Conservation (phyloP, 2,329 filamentous ascomycete species). For the Pyrenophora tritici-repentis region DNA sequence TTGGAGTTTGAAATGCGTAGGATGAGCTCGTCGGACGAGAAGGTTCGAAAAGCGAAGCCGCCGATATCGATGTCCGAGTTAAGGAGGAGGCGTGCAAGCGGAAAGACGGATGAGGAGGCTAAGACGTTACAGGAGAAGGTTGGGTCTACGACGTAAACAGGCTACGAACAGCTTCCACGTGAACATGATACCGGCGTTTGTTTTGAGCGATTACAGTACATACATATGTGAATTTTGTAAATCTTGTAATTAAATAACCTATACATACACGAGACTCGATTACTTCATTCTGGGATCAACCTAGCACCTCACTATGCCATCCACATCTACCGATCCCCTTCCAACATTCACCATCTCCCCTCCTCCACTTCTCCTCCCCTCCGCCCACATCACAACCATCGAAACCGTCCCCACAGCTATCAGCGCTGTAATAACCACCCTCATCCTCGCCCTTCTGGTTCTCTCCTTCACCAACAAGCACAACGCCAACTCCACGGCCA, state of each 20-base stretch:
- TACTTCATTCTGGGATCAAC: too few species aligned
- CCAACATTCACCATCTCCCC: conserved; percentile 8
- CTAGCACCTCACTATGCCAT: background rate
- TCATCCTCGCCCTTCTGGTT: conserved; percentile 1
- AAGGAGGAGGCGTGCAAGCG: conserved; percentile 3
- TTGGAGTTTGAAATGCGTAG: conserved; percentile 53
- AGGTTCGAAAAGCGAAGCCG: conserved; percentile 28
- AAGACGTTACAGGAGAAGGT: conserved; percentile 15
- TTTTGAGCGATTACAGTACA: background rate
- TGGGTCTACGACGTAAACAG: conserved; percentile 10
- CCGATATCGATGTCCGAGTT: conserved; percentile 43
- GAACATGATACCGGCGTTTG: background rate
- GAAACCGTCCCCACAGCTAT: conserved; percentile 8
- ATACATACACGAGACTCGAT: too few species aligned
- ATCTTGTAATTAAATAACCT: too few species aligned
- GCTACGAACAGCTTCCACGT: background rate
- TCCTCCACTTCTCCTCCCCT: conserved; percentile 3
- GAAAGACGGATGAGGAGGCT: conserved; percentile 3
- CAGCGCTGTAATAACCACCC: conserved; percentile 5
- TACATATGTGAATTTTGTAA: background rate
- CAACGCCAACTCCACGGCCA: background rate
- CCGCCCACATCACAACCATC: background rate
- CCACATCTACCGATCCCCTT: background rate
- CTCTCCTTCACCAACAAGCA: background rate
- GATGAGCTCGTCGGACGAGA: conserved; percentile 27